Base-by-base conservation (phyloP, 1,284 basidiomycete species). In the Fistulinella staudtii region DNA sequence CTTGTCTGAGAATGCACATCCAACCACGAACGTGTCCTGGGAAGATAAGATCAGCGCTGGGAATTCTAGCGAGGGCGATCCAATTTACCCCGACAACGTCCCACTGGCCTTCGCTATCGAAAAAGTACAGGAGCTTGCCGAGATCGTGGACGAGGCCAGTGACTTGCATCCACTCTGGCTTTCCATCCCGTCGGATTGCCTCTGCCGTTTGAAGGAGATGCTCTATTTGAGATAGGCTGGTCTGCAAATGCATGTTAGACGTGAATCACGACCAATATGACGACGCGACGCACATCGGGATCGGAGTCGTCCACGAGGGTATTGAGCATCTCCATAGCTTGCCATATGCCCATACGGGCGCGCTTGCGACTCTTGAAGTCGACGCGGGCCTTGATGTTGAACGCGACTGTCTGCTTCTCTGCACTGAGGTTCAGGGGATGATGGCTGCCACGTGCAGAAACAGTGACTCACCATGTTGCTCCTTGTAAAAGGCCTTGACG, bases 141-240 rank as follows among this genome's bases (percentile, higher is more conserved):
- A 93, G 79, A 64, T 93, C 90, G 56, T 93, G 90, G 27, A 93
- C 79, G 17, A 95, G 77, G 2, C 92, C 92, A 15, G 89, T 83
- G 46, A 93, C 80, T 71, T 93, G 89, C 86, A 89, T 89, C 86
- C 86, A 89, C 46, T 89, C 86, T 2, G 90, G 89, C 66, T 92
- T 92, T 8, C 88, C 89, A 57, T 94, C 92, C 18, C 80, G 72
- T 36, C 92, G 78, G 54, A 94, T 93, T 3, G 92, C 90, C 63
- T 95, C 92, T 27, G 92, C 92, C 0, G 92, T 94, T 64, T 94
- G 92, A 2, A 94, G 75, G 3, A 94, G 74, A 62, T 95, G 92
- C 57, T 93, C 89, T 41, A 94, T 93, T 68, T 95, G 92, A 20
- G 86, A 83, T 21, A 90, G 71, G 47, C 71, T 75, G 6, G 85